Evolutionary conservation across 352 stramenopile species (phyloP), one percentile per base, ranked within the genome.

Genomic region (Phytophthora lateralis): DNA sequence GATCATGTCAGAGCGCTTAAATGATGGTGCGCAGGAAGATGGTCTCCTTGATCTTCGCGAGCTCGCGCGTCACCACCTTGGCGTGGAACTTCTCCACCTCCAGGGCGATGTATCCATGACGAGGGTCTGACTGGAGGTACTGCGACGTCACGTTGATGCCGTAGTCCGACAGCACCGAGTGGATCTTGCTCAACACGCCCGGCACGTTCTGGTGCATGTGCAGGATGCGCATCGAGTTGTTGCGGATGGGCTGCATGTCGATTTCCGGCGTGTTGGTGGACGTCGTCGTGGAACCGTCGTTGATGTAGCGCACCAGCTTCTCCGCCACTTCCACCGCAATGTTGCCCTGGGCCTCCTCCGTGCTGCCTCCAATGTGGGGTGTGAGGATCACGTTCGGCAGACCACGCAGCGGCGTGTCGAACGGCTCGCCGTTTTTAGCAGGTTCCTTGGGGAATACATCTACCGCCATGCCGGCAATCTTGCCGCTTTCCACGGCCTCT

Each of bases 301-400:
- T 91, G 24, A 94, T 78, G 69, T 90, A 94, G 15, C 82, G 85
- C 62, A 94, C 81, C 20, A 94, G 65, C 55, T 94, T 94, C 11
- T 69, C 83, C 4, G 85, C 82, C 27, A 94, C 85, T 64, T 94
- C 85, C 24, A 91, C 82, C 10, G 85, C 85, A 56, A 95, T 93
- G 69, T 95, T 95, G 27, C 96, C 93, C 80, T 99, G 95, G 1
- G 96, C 95, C 73, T 99, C 96, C 66, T 97, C 93, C 9, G 96
- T 99, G 50, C 89, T 98, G 17, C 95, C 96, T 45, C 96, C 96
- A 62, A 99, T 95, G 67, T 99, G 96, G 2, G 96, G 96, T 42
- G 97, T 95, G 43, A 98, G 76, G 52, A 98, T 95, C 47, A 97
- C 81, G 66, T 98, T 98, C 18, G 89, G 79, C 67, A 98, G 86